Evolutionary conservation across 2,329 filamentous ascomycete genomes (phyloP).

Genomic region (Talaromyces marneffei): DNA sequence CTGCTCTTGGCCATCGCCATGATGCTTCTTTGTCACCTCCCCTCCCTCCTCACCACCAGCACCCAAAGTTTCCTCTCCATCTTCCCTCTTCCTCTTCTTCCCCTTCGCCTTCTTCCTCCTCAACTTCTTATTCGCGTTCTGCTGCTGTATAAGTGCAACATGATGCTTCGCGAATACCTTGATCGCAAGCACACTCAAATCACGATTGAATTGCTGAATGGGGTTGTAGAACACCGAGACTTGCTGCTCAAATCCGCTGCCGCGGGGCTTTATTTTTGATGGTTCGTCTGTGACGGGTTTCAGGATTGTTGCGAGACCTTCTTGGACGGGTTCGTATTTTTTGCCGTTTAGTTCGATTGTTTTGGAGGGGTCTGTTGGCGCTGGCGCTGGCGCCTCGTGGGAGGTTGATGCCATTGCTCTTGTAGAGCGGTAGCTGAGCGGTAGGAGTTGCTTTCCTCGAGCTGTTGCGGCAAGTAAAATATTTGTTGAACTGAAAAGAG

Average conservation of each 20-base stretch:
- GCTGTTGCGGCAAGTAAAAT: not conserved
- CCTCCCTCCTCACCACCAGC: not conserved
- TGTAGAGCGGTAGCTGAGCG: conserved; percentile 13
- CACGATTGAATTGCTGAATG: conserved; percentile 97
- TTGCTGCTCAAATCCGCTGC: conserved; percentile 53
- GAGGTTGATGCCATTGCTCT: conserved; percentile 1
- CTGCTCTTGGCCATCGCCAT: conserved; percentile 15
- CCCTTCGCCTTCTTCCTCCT: conserved; percentile 34
- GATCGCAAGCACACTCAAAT: conserved; percentile 87
- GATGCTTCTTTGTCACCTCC: conserved; percentile 3
- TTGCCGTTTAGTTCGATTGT: conserved; percentile 33
- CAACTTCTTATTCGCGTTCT: conserved; percentile 31
- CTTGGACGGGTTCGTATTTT: conserved; percentile 56
- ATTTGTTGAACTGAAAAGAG: not conserved
- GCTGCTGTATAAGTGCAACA: conserved; percentile 30
- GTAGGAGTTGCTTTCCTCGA: conserved; percentile 1
- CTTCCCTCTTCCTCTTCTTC: conserved; percentile 34
- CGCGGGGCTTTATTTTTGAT: conserved; percentile 37
- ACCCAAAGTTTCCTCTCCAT: conserved; percentile 30
- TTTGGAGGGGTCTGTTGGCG: not conserved
- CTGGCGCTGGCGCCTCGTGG: not conserved
- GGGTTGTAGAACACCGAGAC: conserved; percentile 95
- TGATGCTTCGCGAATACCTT: conserved; percentile 74
- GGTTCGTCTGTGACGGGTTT: conserved; percentile 48
- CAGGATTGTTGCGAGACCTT: conserved; percentile 63